phyloP scores from a whole-genome alignment of 441 rosid genomes.

The Populus hybrid region DNA sequence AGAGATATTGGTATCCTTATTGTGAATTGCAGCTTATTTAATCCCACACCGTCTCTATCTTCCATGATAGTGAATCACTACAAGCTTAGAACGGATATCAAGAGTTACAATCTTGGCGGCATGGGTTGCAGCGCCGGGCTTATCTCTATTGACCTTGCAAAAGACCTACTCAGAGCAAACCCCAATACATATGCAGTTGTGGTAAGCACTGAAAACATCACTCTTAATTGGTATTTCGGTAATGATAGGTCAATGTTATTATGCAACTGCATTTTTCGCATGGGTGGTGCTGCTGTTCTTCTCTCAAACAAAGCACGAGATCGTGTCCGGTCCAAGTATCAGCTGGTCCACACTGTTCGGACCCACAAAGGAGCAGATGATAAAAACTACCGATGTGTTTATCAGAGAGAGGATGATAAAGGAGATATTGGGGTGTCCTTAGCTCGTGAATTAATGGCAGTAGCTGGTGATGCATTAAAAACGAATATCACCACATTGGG shows the following conservation, averaged over 20 bases:
- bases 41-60: conserved; percentile 85
- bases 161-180: conserved; percentile 66
- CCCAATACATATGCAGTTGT: conserved; percentile 72
- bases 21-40: conserved; percentile 85
- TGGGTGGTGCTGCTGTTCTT: conserved; percentile 87
- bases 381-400: conserved; percentile 58
- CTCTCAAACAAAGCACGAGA: conserved; percentile 64
- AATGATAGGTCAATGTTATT: conserved; percentile 81
- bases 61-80: conserved; percentile 85
- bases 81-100: conserved; percentile 67
- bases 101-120: conserved; percentile 76
- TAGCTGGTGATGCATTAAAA: conserved; percentile 84
- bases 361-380: conserved; percentile 87
- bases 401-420: conserved; percentile 66
- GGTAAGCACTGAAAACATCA: conserved; percentile 74
- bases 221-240: conserved; percentile 32
- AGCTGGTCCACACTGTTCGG: conserved; percentile 67
- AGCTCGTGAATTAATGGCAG: too few relatives aligned
- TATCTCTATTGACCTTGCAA: conserved; percentile 74
- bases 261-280: conserved; percentile 77
- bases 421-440: conserved; percentile 73
- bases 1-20: conserved; percentile 56
- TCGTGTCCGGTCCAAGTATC: conserved; percentile 64
- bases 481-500: conserved; percentile 81
- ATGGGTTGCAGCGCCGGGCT: conserved; percentile 97